Base-by-base conservation (phyloP, 2,329 filamentous ascomycete species). In the Sclerotinia borealis region DNA sequence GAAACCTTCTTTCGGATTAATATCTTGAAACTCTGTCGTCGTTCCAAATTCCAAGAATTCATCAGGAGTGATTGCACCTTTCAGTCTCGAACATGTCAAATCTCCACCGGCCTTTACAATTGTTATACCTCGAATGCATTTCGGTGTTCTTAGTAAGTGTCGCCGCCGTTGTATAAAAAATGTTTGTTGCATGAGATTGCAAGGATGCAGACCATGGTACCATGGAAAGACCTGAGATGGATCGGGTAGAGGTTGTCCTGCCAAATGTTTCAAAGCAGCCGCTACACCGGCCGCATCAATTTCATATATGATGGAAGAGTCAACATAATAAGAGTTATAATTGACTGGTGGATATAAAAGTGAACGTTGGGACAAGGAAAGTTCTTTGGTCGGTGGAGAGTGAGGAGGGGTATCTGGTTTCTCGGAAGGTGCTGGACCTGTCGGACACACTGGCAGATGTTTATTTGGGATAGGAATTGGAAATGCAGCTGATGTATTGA, bases 211-310 rank as follows among this genome's bases (percentile, higher is more conserved):
- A 29, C 95, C 95, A 77, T 99, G 95, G 29, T 97, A 81, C 95
- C 95, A 99, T 2, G 95, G 95, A 72, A 98, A 99, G 66, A 98
- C 91, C 65, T 87, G 82, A n/a, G 88, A 85, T 0, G 95, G 87
- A 63, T 93, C 87, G 8, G 95, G 93, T 29, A 98, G 80, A 1
- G 92, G 89, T 72, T 96, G 92, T 2, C 86, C 83, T 3, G 93
- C 85, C 64, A 86, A 79, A 71, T 93, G 85, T 68, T 96, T 86
- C 39, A 98, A 74, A 1, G 93, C 92, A 51, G 85, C 81, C 13
- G 86, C 85, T 49, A 97, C 81, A 34, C 84, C 84, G 47, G 80
- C 79, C 36, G 89, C 85, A 72, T 86, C 83, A 69, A 98, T 86
- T 49, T 87, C 84, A 76, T 91, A 96, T 31, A 97, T 56, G 75